Evolutionary conservation across 1,139 yeast species (phyloP), one percentile per base, ranked within the genome.

Genomic region (Diutina pseudorugosa): DNA sequence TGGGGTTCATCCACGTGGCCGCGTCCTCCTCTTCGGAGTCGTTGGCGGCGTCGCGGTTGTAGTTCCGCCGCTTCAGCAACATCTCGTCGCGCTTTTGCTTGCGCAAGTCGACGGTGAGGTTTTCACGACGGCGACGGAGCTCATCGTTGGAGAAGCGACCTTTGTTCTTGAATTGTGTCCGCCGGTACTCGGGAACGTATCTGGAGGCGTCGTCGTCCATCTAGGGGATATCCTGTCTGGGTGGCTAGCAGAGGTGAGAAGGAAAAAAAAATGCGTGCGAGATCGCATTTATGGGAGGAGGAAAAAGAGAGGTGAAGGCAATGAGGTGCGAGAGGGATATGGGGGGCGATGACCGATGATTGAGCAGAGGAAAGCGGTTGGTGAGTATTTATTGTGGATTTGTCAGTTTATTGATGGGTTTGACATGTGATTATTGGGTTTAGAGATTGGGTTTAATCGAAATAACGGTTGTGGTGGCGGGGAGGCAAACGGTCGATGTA

Each of bases 61-160:
- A 80, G 68, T 87, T 89, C 72, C 98, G 83, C 73, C 98, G 84
- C 72, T 94, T 93, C 50, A 96, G 83, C 61, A 93, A 77, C 55
- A 87, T 88, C 66, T 93, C 98, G 65, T 93, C 98, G 65, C 98
- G 82, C 71, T 91, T 91, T 59, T 93, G 96, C 73, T 93, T 94
- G 72, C 98, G 81, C 65, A 93, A 79, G 68, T 91, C 98, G 57
- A 94, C 95, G 70, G 91, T 98, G 64, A 93, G 97, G 57, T 88
- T 95, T 68, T 93, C 98, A 69, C 98, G 85, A 69, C 98, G 85
- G 70, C 98, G 90, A 71, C 98, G 87, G 62, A 93, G 82, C 73
- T 93, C 98, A 68, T 93, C 98, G 57, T 91, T 89, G 65, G 87
- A 87, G 68, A 94, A 94, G 65, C 95, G 82, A 58, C 95, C 91